Conservation (phyloP, 257 asterid species). For the Jaltomata sinuosa region DNA sequence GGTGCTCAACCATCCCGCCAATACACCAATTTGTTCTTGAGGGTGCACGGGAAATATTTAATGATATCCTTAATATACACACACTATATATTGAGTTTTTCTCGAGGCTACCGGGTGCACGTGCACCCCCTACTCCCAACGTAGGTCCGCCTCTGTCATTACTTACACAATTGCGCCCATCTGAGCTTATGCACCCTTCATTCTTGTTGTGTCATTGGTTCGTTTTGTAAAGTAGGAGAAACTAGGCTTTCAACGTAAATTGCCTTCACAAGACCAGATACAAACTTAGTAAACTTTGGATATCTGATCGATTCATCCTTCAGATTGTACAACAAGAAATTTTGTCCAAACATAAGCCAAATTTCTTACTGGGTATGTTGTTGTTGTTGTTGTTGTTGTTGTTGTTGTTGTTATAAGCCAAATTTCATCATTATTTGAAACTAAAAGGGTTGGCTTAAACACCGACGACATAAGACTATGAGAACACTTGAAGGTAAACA, state of each 20-base stretch:
- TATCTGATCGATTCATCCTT: not conserved
- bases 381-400: too few species aligned
- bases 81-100: too few species aligned
- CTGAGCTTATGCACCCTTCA: not conserved
- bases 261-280: not conserved
- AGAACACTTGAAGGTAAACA: constrained; percentile 23
- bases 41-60: too few species aligned
- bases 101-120: too few species aligned
- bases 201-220: not conserved
- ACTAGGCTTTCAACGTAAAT: not conserved
- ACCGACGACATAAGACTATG: not conserved
- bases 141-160: too few species aligned
- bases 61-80: too few species aligned
- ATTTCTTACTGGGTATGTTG: too few species aligned
- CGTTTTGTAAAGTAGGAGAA: not conserved
- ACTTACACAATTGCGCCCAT: too few species aligned
- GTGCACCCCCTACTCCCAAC: too few species aligned
- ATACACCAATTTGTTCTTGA: too few species aligned
- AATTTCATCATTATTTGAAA: not conserved
- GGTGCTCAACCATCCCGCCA: too few species aligned
- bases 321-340: not conserved
- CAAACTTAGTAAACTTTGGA: not conserved
- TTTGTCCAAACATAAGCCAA: not conserved
- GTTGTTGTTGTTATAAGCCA: too few species aligned
- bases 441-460: not conserved